Evolutionary conservation across 2,329 filamentous ascomycete species (phyloP), one percentile per base, ranked within the genome.

Genomic region (Pyrenochaeta sp.): DNA sequence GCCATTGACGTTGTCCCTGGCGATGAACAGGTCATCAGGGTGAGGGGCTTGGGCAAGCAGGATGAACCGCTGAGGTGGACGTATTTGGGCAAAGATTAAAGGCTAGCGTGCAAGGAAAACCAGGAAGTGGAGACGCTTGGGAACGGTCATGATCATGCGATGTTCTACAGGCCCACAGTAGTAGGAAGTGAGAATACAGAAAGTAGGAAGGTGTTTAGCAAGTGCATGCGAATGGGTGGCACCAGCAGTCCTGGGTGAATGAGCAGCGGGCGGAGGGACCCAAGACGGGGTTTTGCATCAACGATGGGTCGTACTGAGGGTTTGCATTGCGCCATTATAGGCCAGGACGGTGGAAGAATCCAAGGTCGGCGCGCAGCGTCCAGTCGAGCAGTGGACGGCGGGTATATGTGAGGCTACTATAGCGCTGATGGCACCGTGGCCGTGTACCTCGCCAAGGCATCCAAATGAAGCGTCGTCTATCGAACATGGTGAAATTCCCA

Each of bases 1-100:
- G 83, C 82, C 7, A 77, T 87, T 47, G 84, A 86, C 63, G 68
- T 86, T 53, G 80, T 85, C 5, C 84, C 84, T n/a, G 83, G 83
- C 6, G 84, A 86, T 64, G 81, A 82, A 54, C 83, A 86, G 63
- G 58, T 76, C 40, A 73, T 82, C 60, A 74, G 62, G 50, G 78
- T 81, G 53, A 75, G 63, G 63, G 79, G 78, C 3, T 57, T 81
- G 54, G 71, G 67, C 27, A 57, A 66, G 48, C 68, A 73, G 46
- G 76, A 80, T 51, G 53, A 67, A 53, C 69, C 74, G 23, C 59
- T 81, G 63, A 70, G 67, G 58, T 81, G 79, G 79, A 78, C 70
- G 43, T 81, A 79, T 64, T 70, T 81, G 59, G 79, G 78, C 23
- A 73, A 67, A 52, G 66, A 60, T 49, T 75, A 61, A 70, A 45